phyloP scores from a whole-genome alignment of 352 stramenopile species.

The Pythium oligandrum region DNA sequence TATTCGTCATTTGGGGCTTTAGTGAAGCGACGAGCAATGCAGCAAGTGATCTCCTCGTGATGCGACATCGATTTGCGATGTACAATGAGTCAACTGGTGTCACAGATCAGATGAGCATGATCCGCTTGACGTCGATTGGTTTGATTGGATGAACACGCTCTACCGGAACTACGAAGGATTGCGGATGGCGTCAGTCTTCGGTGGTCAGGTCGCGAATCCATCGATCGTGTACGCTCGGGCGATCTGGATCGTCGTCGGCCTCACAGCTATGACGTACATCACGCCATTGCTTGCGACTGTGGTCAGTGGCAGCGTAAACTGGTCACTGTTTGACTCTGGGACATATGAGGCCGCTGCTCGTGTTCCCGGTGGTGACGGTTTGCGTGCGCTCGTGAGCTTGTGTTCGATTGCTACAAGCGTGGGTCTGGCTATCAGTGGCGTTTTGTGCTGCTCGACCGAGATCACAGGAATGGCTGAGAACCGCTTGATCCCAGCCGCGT shows the following conservation, averaged over 20 bases:
- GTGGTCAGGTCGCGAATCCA: slow-evolving; percentile 75
- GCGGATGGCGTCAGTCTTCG: slow-evolving; percentile 78
- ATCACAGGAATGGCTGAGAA: slow-evolving; percentile 68
- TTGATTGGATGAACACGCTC: slow-evolving; percentile 84
- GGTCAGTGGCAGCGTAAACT: slow-evolving; percentile 18
- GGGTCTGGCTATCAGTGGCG: slow-evolving; percentile 82
- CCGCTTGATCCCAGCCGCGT: slow-evolving; percentile 63
- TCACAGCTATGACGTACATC: slow-evolving; percentile 65
- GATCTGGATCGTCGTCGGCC: slow-evolving; percentile 59
- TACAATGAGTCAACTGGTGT: background rate
- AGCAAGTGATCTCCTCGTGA: background rate
- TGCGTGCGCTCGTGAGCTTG: slow-evolving; percentile 56
- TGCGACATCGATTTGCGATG: slow-evolving; percentile 6
- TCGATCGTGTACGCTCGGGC: slow-evolving; percentile 62
- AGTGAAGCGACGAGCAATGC: background rate
- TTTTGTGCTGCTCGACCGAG: slow-evolving; percentile 84
- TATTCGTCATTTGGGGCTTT: slow-evolving; percentile 21
- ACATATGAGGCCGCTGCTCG: slow-evolving; percentile 9
- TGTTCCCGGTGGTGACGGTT: slow-evolving; percentile 1
- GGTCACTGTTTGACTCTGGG: slow-evolving; percentile 7
- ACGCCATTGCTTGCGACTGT: slow-evolving; percentile 75
- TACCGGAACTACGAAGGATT: slow-evolving; percentile 93
- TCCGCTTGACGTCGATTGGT: slow-evolving; percentile 34
- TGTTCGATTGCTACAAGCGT: slow-evolving; percentile 77
- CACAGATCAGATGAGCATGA: slow-evolving; percentile 7